Base-by-base conservation (phyloP, 2,329 filamentous ascomycete genomes). In the Fusarium sublunatum region DNA sequence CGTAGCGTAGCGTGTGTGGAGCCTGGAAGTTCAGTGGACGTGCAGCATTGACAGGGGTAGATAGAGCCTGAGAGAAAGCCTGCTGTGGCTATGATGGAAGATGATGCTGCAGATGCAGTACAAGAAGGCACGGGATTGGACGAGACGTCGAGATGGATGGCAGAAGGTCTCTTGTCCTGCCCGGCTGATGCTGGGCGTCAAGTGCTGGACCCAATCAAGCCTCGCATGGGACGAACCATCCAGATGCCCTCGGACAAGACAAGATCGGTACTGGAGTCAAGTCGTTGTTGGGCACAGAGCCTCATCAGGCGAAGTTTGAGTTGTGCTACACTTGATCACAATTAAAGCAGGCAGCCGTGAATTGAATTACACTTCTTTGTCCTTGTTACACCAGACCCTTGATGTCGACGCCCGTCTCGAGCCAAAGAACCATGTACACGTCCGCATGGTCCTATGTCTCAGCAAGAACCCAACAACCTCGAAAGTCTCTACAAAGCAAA, bases 31-130 rank as follows among this genome's bases (percentile, higher is more conserved):
- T 55, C 52, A 58, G 58, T 49, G 58, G 29, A 41, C n/a, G 7
- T 15, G 25, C 32, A 28, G n/a, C 15, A 7, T 26, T 40, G 44
- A 38, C 61, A 65, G 53, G 57, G 61, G 39, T 55, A 28, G 19
- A 31, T 11, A 35, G 34, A 22, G 47, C 26, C 49, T 52, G 10
- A 38, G 48, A 39, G 43, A 46, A 60, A 64, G 50, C 56, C 61
- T 61, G 61, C 43, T 36, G 61, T 65, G 62, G 62, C 62, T 66
- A 65, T 65, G 62, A 66, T 65, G 62, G 61, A 63, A 39, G 62
- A 65, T 65, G 62, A 65, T 65, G 62, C 45, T 55, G 47, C 52
- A 42, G 53, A 36, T 61, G 61, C 51, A 58, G 39, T 50, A 36
- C 32, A 48, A n/a, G n/a, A 51, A 35, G 47, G 44, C 52, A 65